These are phyloP conservation scores for Candida endomychidarum DNA, from an alignment of 805 yeast species.

Conservation along the genomic window DNA sequence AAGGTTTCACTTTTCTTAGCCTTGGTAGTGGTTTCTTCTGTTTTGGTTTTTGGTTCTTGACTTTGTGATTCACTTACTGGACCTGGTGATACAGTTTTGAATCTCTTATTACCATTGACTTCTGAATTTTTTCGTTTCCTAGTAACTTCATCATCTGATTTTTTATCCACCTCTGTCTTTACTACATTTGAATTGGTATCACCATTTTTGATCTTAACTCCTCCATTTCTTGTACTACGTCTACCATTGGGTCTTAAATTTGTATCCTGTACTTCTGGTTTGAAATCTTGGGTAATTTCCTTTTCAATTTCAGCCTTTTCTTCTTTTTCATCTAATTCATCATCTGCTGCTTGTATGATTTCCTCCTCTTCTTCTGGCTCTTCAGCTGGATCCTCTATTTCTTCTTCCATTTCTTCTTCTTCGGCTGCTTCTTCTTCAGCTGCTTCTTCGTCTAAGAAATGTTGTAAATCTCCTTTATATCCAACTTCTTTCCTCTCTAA, in stretches of 20 bases:
- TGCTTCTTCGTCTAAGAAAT: constrained; percentile 20
- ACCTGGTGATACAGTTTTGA: constrained; percentile 18
- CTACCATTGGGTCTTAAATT: constrained; percentile 6
- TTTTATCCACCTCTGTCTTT: constrained; percentile 8
- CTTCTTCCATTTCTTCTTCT: constrained; percentile 21
- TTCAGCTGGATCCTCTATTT: not conserved
- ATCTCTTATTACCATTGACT: constrained; percentile 11
- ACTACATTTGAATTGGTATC: constrained; percentile 1
- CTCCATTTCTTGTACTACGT: constrained; percentile 4
- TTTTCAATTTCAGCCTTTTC: constrained; percentile 15
- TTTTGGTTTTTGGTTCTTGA: constrained; percentile 1
- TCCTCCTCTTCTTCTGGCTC: constrained; percentile 20
- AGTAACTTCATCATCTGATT: constrained; percentile 16
- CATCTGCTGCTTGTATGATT: constrained; percentile 19
- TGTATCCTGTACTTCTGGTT: constrained; percentile 9
- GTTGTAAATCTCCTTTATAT: constrained; percentile 22
- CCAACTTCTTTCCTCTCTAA: constrained; percentile 20
- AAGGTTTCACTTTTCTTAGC: not conserved
- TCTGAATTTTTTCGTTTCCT: constrained; percentile 10
- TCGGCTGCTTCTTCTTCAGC: constrained; percentile 19
- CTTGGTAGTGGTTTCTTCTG: not conserved
- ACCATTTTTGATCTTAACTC: constrained; percentile 10
- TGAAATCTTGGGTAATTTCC: constrained; percentile 4
- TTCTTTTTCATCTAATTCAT: constrained; percentile 11
- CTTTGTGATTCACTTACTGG: constrained; percentile 6